A percentile compares a stretch with the other conserved stretches of the same genome.
phyloP scores from a whole-genome alignment of 371 early-diverging fungal species.

The Rhizopus arrhizus region DNA sequence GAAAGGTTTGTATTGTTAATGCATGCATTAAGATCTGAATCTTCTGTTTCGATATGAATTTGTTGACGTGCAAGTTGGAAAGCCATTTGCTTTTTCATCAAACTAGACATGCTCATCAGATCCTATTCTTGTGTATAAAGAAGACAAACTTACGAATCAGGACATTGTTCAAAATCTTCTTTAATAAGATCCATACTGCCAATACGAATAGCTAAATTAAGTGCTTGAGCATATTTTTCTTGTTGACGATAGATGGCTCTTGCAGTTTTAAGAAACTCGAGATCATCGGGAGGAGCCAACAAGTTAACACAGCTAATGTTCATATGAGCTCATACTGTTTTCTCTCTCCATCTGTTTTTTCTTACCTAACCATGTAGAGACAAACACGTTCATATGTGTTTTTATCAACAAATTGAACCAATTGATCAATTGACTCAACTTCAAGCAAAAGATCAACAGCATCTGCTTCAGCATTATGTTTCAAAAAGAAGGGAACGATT shows the following conservation, averaged over 20 bases:
- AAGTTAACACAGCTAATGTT: conserved; percentile 82
- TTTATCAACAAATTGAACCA: conserved; percentile 84
- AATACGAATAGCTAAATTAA: conserved; percentile 85
- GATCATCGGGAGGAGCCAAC: conserved; percentile 89
- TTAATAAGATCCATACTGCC: conserved; percentile 80
- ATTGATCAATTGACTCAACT: conserved; percentile 78
- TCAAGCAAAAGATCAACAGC: conserved; percentile 94
- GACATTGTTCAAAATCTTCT: conserved; percentile 86
- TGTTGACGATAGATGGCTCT: conserved; percentile 89
- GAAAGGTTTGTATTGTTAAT: conserved; percentile 87
- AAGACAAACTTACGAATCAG: conserved; percentile 69
- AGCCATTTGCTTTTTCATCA: conserved; percentile 91
- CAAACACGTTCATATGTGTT: conserved; percentile 94
- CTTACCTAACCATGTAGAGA: conserved; percentile 87
- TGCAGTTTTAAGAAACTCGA: conserved; percentile 81
- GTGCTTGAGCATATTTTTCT: conserved; percentile 78
- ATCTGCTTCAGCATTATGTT: conserved; percentile 94
- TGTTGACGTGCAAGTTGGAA: conserved; percentile 92
- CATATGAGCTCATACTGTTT: not conserved
- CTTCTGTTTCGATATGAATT: conserved; percentile 80
- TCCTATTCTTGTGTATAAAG: not conserved
- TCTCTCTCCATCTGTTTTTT: not conserved
- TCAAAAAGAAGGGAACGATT: conserved; percentile 92
- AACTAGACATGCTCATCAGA: conserved; percentile 34
- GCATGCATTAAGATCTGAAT: conserved; percentile 80